A percentile compares a stretch with the other conserved stretches of the same genome.
Evolutionary conservation across 768 basidiomycete genomes (phyloP).

Genomic region (Mycena venus): DNA sequence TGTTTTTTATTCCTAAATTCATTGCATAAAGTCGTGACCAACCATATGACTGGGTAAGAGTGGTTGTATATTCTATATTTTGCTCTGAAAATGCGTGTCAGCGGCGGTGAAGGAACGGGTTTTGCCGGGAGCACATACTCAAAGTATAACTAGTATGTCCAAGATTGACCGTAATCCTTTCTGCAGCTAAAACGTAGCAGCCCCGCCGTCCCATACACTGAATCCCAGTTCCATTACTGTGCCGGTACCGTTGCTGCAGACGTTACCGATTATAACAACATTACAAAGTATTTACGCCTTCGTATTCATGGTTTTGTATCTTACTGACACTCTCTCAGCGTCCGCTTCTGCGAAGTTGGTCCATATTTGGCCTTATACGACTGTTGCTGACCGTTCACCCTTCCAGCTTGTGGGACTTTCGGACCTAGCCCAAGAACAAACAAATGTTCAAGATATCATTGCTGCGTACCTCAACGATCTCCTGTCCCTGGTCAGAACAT

Average conservation of each 20-base stretch:
- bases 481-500: neutral
- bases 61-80: neutral
- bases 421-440: slow-evolving; percentile 17
- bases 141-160: slow-evolving; percentile 22
- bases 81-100: neutral
- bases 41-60: slow-evolving; percentile 22
- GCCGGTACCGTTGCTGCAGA: slow-evolving; percentile 49
- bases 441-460: neutral
- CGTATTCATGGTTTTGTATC: neutral
- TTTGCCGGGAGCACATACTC: slow-evolving; percentile 5
- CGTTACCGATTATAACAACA: slow-evolving; percentile 53
- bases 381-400: neutral
- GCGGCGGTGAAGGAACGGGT: slow-evolving; percentile 1
- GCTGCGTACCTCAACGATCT: slow-evolving; percentile 13
- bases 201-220: slow-evolving; percentile 39
- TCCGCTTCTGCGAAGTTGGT: slow-evolving; percentile 39
- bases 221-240: slow-evolving; percentile 54
- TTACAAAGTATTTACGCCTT: slow-evolving; percentile 54
- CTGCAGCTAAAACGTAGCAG: slow-evolving; percentile 7
- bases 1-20: neutral
- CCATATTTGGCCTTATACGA: neutral
- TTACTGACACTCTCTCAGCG: neutral
- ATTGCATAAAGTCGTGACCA: neutral
- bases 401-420: slow-evolving; percentile 3
- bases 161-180: neutral